phyloP scores from a whole-genome alignment of 2,329 filamentous ascomycete genomes.

The Colletotrichum sp. region DNA sequence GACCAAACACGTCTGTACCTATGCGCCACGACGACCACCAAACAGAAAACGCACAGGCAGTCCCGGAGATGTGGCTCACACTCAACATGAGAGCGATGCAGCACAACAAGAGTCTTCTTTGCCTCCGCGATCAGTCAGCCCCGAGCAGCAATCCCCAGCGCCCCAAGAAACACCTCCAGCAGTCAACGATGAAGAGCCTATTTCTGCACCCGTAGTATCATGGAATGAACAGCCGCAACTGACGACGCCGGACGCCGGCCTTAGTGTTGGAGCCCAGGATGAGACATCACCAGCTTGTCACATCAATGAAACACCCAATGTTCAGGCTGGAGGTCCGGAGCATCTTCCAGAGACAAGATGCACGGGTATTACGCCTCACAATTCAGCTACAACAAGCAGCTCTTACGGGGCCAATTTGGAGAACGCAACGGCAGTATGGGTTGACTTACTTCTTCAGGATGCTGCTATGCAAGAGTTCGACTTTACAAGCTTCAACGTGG shows the following conservation, averaged over 20 bases:
- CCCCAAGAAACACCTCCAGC: background rate
- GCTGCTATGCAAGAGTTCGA: constrained; percentile 4
- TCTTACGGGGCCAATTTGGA: constrained; percentile 5
- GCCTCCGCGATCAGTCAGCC: background rate
- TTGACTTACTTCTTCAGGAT: constrained; percentile 9
- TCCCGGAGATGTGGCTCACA: background rate
- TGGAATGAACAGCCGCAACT: background rate
- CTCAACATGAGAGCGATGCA: background rate
- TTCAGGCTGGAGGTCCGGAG: background rate
- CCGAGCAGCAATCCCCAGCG: background rate
- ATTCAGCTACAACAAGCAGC: background rate
- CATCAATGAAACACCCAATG: background rate
- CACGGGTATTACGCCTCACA: background rate
- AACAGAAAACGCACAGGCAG: background rate
- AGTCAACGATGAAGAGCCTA: background rate
- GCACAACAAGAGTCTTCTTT: background rate
- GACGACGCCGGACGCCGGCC: background rate
- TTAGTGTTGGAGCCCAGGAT: background rate
- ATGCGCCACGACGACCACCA: background rate
- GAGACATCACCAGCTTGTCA: background rate
- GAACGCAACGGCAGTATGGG: constrained; percentile 15
- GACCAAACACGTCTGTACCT: background rate
- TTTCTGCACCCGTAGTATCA: background rate
- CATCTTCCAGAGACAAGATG: background rate
- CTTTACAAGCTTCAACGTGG: background rate